phyloP scores from a whole-genome alignment of 495 filamentous ascomycete species.

The Penicillium dipodomyicola region DNA sequence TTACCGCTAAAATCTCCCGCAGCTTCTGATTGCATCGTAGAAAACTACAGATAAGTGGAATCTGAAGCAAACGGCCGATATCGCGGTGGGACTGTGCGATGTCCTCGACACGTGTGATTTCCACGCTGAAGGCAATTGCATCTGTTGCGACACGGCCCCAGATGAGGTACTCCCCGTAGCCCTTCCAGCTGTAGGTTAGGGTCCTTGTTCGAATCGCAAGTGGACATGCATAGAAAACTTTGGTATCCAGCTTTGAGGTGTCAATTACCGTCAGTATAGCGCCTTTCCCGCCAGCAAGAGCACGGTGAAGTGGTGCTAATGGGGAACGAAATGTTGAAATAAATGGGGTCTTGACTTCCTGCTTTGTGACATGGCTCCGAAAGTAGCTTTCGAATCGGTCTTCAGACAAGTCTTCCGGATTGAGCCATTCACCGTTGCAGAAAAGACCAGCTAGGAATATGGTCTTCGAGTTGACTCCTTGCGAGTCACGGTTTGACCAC shows the following conservation, averaged over 20 bases:
- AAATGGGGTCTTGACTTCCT: slow-evolving; percentile 25
- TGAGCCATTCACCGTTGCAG: slow-evolving; percentile 3
- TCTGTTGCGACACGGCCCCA: slow-evolving; percentile 27
- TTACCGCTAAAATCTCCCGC: neutral
- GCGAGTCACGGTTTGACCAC: slow-evolving; percentile 36
- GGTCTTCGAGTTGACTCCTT: slow-evolving; percentile 31
- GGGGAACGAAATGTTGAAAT: slow-evolving; percentile 32
- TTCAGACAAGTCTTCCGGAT: slow-evolving; percentile 15
- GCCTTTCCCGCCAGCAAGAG: slow-evolving; percentile 21
- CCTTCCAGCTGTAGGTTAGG: slow-evolving; percentile 23
- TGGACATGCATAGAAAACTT: slow-evolving; percentile 26
- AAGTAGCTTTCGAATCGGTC: slow-evolving; percentile 24
- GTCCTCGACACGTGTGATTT: slow-evolving; percentile 19
- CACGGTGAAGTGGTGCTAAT: slow-evolving; percentile 37
- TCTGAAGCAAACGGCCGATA: slow-evolving; percentile 29
- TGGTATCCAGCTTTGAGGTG: slow-evolving; percentile 19
- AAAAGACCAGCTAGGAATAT: slow-evolving; percentile 31
- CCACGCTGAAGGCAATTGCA: slow-evolving; percentile 32
- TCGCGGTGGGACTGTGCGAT: slow-evolving; percentile 18
- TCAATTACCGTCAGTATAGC: slow-evolving; percentile 37
- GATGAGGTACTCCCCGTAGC: slow-evolving; percentile 34
- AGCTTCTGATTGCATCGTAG: neutral
- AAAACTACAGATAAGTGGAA: slow-evolving; percentile 1
- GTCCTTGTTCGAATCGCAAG: slow-evolving; percentile 23
- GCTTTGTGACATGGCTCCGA: slow-evolving; percentile 25